Evolutionary conservation across 2,329 filamentous ascomycete species (phyloP).

Genomic region (Aspergillus piperis): DNA sequence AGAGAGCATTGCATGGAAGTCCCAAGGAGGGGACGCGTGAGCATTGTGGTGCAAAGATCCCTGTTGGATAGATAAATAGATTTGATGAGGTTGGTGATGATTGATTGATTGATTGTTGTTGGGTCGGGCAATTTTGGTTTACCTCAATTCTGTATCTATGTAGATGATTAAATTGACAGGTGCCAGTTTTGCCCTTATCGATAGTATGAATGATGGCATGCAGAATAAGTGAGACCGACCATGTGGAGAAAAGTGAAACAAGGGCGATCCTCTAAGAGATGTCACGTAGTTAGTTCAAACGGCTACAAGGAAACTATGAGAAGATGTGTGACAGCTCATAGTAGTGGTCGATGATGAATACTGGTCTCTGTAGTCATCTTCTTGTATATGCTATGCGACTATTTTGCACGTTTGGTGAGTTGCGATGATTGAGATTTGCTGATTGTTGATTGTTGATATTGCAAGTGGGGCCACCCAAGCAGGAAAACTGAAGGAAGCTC

Average conservation of each 20-base stretch:
- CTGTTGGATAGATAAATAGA: neutral
- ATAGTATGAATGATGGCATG: neutral
- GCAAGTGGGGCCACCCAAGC: neutral
- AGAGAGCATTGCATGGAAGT: neutral
- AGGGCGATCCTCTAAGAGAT: neutral
- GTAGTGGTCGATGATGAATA: no score
- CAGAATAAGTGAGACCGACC: neutral
- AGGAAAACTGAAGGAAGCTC: neutral
- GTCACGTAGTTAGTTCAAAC: neutral
- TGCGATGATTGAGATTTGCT: no score
- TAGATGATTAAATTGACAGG: no score
- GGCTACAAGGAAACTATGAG: neutral
- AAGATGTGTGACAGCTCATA: neutral
- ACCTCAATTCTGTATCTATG: no score
- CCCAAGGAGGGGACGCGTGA: neutral
- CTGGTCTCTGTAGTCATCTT: no score
- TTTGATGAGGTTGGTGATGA: no score
- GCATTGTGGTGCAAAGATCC: neutral
- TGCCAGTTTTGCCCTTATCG: neutral
- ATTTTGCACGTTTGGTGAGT: no score
- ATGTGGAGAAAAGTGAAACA: slow-evolving; percentile 6
- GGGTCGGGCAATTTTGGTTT: neutral
- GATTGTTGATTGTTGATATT: neutral
- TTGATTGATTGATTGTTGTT: neutral
- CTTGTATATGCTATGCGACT: neutral